Evolutionary conservation across 306 rosid genomes (phyloP), one percentile per base, ranked within the genome.

Genomic region (Prunus dulcis): DNA sequence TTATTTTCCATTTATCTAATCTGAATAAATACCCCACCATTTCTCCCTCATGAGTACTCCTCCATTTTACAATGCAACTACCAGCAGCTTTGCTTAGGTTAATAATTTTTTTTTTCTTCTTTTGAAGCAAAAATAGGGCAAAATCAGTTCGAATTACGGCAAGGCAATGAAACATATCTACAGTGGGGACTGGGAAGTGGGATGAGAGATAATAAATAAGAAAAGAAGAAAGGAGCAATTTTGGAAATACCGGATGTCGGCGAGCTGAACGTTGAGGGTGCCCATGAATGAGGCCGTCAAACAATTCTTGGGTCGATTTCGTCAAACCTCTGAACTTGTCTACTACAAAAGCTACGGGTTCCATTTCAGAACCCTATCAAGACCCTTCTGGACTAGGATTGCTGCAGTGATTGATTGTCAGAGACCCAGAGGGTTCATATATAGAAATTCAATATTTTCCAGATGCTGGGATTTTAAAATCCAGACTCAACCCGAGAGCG

Each of bases 161-260:
- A 38, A 38, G 9, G 9, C 43, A 7, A 38, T 38, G 43, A 38
- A 38, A 38, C 43, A 6, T 38, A 38, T 38, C 43, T 38, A 17
- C 67, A 72, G 18, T 34, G 57, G n/a, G 34, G 28, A 60, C 28
- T 12, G 28, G 14, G 20, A 8, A 19, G 5, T 27, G 65, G 11
- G 25, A 49, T 49, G 14, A 12, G 15, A 25, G 3, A 58, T 25
- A n/a, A 22, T 0, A 57, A 38, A 34, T 12, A 10, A 63, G 13
- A 45, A 41, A 17, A 13, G 18, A 64, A 25, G 63, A 64, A 18
- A 20, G 49, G 22, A n/a, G 5, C 0, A 34, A 18, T 58, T 73
- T 22, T 27, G 28, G 55, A 27, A 53, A 64, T 89, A 93, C 98
- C 85, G 97, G 96, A 81, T 82, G 82, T 57, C 93, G 89, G 28